A percentile compares a stretch with the other conserved stretches of the same genome.
Conservation (phyloP, 2,329 filamentous ascomycete species). For the Westerdykella aurantiaca region DNA sequence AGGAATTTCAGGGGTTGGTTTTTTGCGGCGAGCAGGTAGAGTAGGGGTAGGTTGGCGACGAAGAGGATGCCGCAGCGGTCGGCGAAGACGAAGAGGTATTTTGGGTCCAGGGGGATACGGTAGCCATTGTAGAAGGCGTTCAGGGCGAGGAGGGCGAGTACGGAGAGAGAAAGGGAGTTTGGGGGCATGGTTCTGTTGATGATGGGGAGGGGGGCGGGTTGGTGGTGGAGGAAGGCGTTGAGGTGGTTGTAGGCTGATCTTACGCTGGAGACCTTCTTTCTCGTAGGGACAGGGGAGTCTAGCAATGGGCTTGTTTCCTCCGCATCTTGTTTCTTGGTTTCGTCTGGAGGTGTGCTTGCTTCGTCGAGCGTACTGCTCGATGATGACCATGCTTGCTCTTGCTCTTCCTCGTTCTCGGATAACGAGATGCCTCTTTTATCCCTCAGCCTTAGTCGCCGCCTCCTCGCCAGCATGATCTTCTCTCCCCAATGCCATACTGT, state of each 20-base stretch:
- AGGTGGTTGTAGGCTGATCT: slow-evolving; percentile 5
- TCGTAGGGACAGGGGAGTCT: neutral
- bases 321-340: slow-evolving; percentile 9
- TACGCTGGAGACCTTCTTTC: neutral
- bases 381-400: slow-evolving; percentile 16
- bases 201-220: slow-evolving; percentile 53
- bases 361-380: slow-evolving; percentile 38
- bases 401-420: slow-evolving; percentile 17
- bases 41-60: slow-evolving; percentile 46
- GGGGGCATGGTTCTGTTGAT: slow-evolving; percentile 53
- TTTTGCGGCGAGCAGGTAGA: slow-evolving; percentile 62
- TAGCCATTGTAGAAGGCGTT: slow-evolving; percentile 57
- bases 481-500: slow-evolving; percentile 35
- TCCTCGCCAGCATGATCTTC: slow-evolving; percentile 15
- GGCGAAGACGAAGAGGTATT: slow-evolving; percentile 53
- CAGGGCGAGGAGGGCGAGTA: slow-evolving; percentile 48
- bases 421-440: neutral
- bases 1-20: slow-evolving; percentile 58
- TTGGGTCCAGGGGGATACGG: slow-evolving; percentile 43
- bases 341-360: slow-evolving; percentile 29
- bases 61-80: slow-evolving; percentile 54
- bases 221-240: slow-evolving; percentile 46
- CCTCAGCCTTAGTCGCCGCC: neutral
- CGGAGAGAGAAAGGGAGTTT: slow-evolving; percentile 51
- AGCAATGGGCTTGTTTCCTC: slow-evolving; percentile 35